Conservation (phyloP, 2,329 filamentous ascomycete species). For the Xenosphaeropsis pyriputrescens region DNA sequence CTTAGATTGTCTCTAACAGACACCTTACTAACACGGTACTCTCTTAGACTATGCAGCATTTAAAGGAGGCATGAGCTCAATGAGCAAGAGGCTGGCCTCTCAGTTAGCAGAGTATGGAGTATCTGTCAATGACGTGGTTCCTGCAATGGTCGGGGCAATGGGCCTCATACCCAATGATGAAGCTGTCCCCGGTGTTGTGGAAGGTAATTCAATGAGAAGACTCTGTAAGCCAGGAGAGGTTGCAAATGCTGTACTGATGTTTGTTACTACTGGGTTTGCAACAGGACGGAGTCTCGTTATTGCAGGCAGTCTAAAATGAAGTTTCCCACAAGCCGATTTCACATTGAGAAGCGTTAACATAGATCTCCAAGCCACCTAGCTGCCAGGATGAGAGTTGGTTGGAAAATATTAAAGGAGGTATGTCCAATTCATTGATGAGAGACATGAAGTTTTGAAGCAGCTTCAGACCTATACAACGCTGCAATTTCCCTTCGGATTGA, state of each 20-base stretch:
- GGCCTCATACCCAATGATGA: slow-evolving; percentile 24
- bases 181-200: slow-evolving; percentile 10
- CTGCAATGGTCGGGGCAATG: slow-evolving; percentile 28
- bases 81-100: slow-evolving; percentile 28
- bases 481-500: too few species aligned
- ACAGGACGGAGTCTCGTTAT: slow-evolving; percentile 29
- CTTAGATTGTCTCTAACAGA: not conserved
- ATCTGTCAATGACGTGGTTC: slow-evolving; percentile 31
- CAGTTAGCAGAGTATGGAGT: slow-evolving; percentile 26
- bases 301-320: slow-evolving; percentile 20
- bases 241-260: slow-evolving; percentile 29
- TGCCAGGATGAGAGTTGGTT: too few species aligned
- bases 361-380: too few species aligned
- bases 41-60: slow-evolving; percentile 14
- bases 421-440: too few species aligned
- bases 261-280: slow-evolving; percentile 28
- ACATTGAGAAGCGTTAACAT: too few species aligned
- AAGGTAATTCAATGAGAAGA: slow-evolving; percentile 25
- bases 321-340: too few species aligned
- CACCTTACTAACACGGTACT: not conserved
- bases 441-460: too few species aligned
- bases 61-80: slow-evolving; percentile 28
- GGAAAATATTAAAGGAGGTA: too few species aligned
- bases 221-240: slow-evolving; percentile 28
- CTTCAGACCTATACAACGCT: too few species aligned